phyloP scores from a whole-genome alignment of 2,329 filamentous ascomycete species.

The Penicillium hordei region DNA sequence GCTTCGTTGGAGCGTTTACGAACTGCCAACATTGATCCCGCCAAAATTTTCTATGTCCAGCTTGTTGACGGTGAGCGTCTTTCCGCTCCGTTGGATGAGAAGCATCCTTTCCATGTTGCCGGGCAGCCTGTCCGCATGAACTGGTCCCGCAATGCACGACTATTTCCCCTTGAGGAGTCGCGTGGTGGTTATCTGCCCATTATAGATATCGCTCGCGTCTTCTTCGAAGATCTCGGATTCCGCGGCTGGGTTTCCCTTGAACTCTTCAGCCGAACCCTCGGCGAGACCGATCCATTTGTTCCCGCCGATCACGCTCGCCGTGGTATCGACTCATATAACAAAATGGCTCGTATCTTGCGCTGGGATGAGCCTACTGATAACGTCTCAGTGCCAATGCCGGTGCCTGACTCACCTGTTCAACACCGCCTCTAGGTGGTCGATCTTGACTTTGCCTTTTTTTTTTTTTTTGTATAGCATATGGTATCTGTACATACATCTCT shows the following conservation, averaged over 20 bases:
- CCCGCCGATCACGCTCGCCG: conserved; percentile 27
- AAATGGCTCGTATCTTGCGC: conserved; percentile 19
- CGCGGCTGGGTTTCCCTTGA: conserved; percentile 28
- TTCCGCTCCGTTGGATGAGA: conserved; percentile 45
- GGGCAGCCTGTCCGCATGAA: conserved; percentile 66
- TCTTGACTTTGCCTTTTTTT: neutral
- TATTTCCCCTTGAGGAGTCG: conserved; percentile 64
- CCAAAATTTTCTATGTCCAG: conserved; percentile 72
- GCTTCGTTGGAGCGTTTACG: conserved; percentile 58
- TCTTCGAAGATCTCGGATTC: conserved; percentile 27
- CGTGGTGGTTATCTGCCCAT: conserved; percentile 67
- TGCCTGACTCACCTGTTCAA: conserved; percentile 19
- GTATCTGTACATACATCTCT: neutral
- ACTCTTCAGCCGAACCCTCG: conserved; percentile 27
- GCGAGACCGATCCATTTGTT: conserved; percentile 24
- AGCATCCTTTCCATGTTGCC: conserved; percentile 56
- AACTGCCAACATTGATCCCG: conserved; percentile 53
- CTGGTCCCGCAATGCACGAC: conserved; percentile 71
- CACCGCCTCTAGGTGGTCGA: conserved; percentile 18
- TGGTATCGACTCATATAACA: conserved; percentile 27
- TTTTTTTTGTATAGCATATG: neutral
- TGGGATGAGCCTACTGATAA: conserved; percentile 18
- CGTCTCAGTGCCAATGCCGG: neutral
- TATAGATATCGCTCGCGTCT: conserved; percentile 52
- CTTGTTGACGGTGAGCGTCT: conserved; percentile 71